Evolutionary conservation across 306 rosid species (phyloP).

Genomic region (Quercus berberidifolia): DNA sequence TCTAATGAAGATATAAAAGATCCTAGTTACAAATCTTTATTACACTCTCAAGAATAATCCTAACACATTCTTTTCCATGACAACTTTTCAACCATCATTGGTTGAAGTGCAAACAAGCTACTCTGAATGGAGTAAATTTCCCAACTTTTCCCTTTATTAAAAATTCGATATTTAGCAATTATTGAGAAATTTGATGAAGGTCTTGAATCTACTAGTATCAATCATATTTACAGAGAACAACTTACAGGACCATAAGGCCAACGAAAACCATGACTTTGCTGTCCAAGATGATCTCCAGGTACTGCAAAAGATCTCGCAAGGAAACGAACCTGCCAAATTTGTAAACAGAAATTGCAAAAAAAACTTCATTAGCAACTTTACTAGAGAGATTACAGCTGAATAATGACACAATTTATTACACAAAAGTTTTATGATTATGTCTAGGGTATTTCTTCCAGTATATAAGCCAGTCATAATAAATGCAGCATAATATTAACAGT

Average conservation of each 20-base stretch:
- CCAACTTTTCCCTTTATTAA: background rate
- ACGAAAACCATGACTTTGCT: constrained; percentile 91
- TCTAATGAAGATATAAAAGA: background rate
- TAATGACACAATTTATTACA: background rate
- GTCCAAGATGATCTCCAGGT: constrained; percentile 96
- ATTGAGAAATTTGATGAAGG: background rate
- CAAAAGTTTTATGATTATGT: background rate
- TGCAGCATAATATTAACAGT: background rate
- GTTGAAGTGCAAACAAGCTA: background rate
- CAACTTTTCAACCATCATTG: background rate
- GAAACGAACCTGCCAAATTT: constrained; percentile 78
- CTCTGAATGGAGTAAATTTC: background rate
- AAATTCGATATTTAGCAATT: background rate
- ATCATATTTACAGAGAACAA: background rate
- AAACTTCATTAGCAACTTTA: constrained; percentile 11
- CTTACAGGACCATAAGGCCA: constrained; percentile 99
- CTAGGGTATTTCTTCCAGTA: background rate
- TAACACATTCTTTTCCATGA: background rate
- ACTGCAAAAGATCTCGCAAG: constrained; percentile 87
- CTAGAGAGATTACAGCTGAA: constrained; percentile 1
- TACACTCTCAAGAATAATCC: background rate
- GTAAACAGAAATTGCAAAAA: background rate
- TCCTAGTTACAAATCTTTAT: background rate
- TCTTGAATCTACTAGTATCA: background rate
- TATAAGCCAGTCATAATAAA: background rate